These are phyloP conservation scores for Suillus ampliporus DNA, from an alignment of 768 basidiomycete species.

Conservation along the genomic window DNA sequence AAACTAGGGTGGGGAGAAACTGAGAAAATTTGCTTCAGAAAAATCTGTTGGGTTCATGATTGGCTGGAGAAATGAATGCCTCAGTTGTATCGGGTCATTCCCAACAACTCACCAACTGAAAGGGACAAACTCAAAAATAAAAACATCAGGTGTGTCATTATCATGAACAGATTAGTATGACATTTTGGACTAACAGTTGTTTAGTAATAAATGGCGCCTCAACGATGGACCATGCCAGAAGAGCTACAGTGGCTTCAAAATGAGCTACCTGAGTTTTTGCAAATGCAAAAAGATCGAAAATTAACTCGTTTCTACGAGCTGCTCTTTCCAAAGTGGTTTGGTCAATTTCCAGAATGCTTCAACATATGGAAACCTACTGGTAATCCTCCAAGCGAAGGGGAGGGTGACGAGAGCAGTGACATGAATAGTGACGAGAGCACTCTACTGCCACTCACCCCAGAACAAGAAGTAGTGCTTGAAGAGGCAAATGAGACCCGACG, in stretches of 20 bases:
- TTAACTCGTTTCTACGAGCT: neutral
- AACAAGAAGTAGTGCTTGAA: neutral
- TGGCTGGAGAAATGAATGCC: neutral
- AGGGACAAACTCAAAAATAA: neutral
- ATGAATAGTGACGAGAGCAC: no score
- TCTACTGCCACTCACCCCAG: neutral
- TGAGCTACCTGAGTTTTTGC: neutral
- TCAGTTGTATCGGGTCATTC: neutral
- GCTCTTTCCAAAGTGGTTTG: neutral
- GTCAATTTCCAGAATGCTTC: neutral
- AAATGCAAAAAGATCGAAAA: neutral
- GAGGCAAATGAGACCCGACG: neutral
- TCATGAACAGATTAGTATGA: no score
- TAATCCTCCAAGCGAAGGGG: neutral
- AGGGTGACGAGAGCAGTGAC: neutral
- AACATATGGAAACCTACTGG: neutral
- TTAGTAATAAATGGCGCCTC: neutral
- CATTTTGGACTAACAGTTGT: no score
- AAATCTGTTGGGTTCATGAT: neutral
- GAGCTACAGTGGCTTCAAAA: neutral
- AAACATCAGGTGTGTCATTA: neutral
- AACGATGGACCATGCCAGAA: neutral
- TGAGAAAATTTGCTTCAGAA: neutral
- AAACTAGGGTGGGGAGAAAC: neutral
- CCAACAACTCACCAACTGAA: neutral